Evolutionary conservation across 2,329 filamentous ascomycete genomes (phyloP).

Genomic region (Epichloe coenophiala): DNA sequence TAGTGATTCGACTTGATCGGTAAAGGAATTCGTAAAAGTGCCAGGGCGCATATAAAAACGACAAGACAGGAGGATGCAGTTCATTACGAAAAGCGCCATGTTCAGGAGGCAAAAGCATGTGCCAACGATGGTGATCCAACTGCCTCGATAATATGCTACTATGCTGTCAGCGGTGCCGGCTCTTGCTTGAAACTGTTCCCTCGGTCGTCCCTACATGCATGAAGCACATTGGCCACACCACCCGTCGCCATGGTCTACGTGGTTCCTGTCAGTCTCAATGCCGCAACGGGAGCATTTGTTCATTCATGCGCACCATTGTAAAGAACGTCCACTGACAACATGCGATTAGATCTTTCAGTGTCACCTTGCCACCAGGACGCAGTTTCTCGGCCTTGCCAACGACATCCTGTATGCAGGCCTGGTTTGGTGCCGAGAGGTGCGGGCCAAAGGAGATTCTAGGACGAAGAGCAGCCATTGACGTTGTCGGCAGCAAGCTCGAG

Average conservation of each 20-base stretch:
- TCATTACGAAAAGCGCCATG: slow-evolving; percentile 45
- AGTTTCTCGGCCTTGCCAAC: slow-evolving; percentile 18
- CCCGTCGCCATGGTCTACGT: slow-evolving; percentile 34
- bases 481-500: neutral
- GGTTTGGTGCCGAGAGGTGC: neutral
- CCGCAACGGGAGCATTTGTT: neutral
- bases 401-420: slow-evolving; percentile 19
- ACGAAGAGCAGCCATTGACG: neutral
- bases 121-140: slow-evolving; percentile 46
- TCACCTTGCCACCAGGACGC: slow-evolving; percentile 18
- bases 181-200: neutral
- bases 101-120: slow-evolving; percentile 50
- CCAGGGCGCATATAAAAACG: slow-evolving; percentile 59
- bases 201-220: slow-evolving; percentile 14
- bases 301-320: slow-evolving; percentile 29
- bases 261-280: neutral
- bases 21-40: slow-evolving; percentile 57
- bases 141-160: slow-evolving; percentile 16
- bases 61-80: slow-evolving; percentile 49
- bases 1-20: slow-evolving; percentile 64
- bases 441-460: slow-evolving; percentile 1
- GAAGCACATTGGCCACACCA: slow-evolving; percentile 41
- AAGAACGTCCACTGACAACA: slow-evolving; percentile 65
- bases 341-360: slow-evolving; percentile 35
- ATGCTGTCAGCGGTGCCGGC: neutral